Conservation (phyloP, 495 filamentous ascomycete genomes). For the Xylaria flabelliformis region DNA sequence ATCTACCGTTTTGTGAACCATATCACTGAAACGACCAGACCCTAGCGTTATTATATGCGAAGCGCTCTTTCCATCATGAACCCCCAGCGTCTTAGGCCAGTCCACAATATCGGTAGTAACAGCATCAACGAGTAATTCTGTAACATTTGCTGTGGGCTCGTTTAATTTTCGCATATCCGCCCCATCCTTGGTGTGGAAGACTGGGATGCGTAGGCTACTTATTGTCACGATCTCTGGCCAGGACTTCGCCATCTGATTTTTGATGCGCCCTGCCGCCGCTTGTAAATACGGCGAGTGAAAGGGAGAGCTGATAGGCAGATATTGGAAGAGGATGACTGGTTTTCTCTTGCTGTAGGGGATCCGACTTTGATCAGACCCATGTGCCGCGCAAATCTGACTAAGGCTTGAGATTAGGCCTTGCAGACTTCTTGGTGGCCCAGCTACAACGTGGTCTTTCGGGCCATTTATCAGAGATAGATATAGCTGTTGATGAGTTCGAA, state of each 20-base stretch:
- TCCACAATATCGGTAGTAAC: conserved; percentile 79
- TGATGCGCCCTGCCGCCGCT: conserved; percentile 54
- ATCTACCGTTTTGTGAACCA: conserved; percentile 86
- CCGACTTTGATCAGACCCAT: conserved; percentile 83
- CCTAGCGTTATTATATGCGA: conserved; percentile 85
- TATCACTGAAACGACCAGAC: conserved; percentile 79
- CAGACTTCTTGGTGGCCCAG: conserved; percentile 83
- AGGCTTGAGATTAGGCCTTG: conserved; percentile 86
- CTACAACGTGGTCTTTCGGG: conserved; percentile 86
- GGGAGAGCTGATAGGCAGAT: conserved; percentile 86
- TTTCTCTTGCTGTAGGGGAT: conserved; percentile 89
- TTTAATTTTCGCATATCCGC: conserved; percentile 62
- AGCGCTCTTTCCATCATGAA: conserved; percentile 76
- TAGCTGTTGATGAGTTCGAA: conserved; percentile 80
- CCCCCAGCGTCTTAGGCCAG: conserved; percentile 81
- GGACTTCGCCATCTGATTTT: conserved; percentile 72
- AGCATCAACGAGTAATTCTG: conserved; percentile 67
- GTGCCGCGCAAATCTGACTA: conserved; percentile 83
- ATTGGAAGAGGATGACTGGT: conserved; percentile 82
- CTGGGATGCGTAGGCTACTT: conserved; percentile 68
- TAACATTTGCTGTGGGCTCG: conserved; percentile 64
- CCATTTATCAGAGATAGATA: conserved; percentile 86
- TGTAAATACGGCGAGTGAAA: conserved; percentile 85
- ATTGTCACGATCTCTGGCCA: conserved; percentile 68
- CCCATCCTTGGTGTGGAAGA: conserved; percentile 76